Percentiles rank a stretch among this genome's conserved stretches.
phyloP scores from a whole-genome alignment of 805 yeast genomes.

The Wickerhamomyces sydowiorum region DNA sequence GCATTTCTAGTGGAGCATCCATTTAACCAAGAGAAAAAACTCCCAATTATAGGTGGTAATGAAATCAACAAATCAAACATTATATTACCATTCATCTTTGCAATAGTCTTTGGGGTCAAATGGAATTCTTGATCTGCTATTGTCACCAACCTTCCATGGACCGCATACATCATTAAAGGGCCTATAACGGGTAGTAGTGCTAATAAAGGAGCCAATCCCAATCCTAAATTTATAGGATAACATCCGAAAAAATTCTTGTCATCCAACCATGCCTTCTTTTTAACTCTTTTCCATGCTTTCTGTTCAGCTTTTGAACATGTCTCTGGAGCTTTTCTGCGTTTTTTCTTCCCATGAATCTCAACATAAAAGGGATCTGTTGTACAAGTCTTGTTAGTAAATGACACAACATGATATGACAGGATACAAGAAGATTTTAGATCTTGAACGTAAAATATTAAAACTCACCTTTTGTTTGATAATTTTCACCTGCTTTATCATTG shows the following conservation, averaged over 20 bases:
- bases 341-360: conserved; percentile 43
- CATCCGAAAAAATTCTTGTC: conserved; percentile 82
- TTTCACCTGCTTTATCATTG: conserved; percentile 65
- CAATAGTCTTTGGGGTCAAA: conserved; percentile 52
- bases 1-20: conserved; percentile 90
- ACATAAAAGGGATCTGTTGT: conserved; percentile 65
- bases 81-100: conserved; percentile 74
- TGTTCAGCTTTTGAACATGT: conserved; percentile 54
- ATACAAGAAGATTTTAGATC: neutral
- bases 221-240: conserved; percentile 65
- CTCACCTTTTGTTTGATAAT: conserved; percentile 44
- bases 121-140: conserved; percentile 52
- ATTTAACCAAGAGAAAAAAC: conserved; percentile 72
- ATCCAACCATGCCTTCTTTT: conserved; percentile 77
- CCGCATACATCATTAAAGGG: conserved; percentile 71
- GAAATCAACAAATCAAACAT: conserved; percentile 67
- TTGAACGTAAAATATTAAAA: neutral
- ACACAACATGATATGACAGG: neutral
- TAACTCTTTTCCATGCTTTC: conserved; percentile 67
- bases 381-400: too few relatives aligned
- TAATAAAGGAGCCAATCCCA: conserved; percentile 74
- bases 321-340: conserved; percentile 55
- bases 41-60: conserved; percentile 77
- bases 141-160: conserved; percentile 63
- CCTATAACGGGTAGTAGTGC: conserved; percentile 80